These are phyloP conservation scores for Scenedesmus sp. DNA, from an alignment of 163 green algal species.

Conservation along the genomic window DNA sequence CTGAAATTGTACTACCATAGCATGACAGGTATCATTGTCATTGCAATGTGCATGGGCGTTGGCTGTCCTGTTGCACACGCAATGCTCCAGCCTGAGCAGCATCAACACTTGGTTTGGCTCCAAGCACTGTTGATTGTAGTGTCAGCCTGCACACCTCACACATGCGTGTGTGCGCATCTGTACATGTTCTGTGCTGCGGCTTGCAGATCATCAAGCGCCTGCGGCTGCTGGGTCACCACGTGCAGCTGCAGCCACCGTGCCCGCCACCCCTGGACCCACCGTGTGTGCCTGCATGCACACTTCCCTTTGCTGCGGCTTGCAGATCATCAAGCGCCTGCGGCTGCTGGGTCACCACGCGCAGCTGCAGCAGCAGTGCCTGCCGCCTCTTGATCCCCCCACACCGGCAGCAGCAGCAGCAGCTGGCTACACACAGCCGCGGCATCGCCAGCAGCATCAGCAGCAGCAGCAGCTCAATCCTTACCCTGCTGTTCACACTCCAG, in stretches of 20 bases:
- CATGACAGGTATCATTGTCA: too few relatives aligned
- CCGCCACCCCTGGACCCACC: not conserved
- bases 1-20: not conserved
- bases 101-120: not conserved
- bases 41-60: not conserved
- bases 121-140: too few relatives aligned
- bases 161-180: too few relatives aligned
- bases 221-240: constrained; percentile 9
- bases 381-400: not conserved
- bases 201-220: constrained; percentile 52
- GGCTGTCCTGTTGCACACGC: not conserved
- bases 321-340: constrained; percentile 51
- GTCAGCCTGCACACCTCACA: not conserved
- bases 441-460: not conserved
- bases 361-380: not conserved
- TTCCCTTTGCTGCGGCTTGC: not conserved
- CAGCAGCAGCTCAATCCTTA: not conserved
- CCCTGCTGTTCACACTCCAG: not conserved
- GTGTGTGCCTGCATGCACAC: not conserved
- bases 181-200: not conserved
- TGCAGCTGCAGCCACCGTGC: not conserved
- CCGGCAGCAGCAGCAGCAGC: not conserved
- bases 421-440: not conserved
- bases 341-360: constrained; percentile 8
- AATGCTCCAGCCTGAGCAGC: not conserved